phyloP scores from a whole-genome alignment of 2,329 filamentous ascomycete species.

The Chaetomiaceae sp. region DNA sequence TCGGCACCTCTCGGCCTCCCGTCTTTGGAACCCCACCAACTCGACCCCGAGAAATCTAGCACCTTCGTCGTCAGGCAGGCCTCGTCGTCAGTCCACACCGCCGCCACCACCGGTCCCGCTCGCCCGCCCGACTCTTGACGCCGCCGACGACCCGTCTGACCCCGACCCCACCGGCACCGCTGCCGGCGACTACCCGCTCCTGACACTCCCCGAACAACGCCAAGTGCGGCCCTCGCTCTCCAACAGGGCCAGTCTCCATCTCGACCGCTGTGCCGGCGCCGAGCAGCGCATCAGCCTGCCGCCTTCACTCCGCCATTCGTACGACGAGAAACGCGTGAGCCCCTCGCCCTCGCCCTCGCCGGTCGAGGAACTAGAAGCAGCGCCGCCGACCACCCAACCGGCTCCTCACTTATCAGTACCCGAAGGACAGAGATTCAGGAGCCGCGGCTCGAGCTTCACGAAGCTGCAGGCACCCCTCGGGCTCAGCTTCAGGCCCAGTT shows the following conservation, averaged over 20 bases:
- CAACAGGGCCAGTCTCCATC: conserved; percentile 45
- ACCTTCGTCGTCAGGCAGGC: conserved; percentile 30
- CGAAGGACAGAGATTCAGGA: conserved; percentile 24
- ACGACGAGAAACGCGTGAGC: conserved; percentile 43
- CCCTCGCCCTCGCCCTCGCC: conserved; percentile 29
- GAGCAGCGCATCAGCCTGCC: conserved; percentile 50
- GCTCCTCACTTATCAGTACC: conserved; percentile 10
- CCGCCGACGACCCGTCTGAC: conserved; percentile 34
- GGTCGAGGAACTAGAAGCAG: conserved; percentile 25
- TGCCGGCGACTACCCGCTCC: conserved; percentile 46
- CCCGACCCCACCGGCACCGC: conserved; percentile 37
- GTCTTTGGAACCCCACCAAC: conserved; percentile 58
- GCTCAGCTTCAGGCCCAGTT: conserved; percentile 20
- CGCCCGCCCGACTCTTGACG: conserved; percentile 40
- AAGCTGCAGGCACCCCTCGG: conserved; percentile 21
- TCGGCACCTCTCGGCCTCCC: conserved; percentile 42
- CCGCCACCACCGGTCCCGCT: conserved; percentile 49
- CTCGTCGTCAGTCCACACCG: conserved; percentile 49
- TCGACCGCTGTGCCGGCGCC: conserved; percentile 42
- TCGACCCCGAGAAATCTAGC: conserved; percentile 45
- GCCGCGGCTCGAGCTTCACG: conserved; percentile 30
- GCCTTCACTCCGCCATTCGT: conserved; percentile 48
- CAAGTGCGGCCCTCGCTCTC: conserved; percentile 41
- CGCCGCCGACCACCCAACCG: conserved; percentile 24
- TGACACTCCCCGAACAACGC: conserved; percentile 47